phyloP scores from a whole-genome alignment of 306 rosid genomes.

The Quercus ilex region DNA sequence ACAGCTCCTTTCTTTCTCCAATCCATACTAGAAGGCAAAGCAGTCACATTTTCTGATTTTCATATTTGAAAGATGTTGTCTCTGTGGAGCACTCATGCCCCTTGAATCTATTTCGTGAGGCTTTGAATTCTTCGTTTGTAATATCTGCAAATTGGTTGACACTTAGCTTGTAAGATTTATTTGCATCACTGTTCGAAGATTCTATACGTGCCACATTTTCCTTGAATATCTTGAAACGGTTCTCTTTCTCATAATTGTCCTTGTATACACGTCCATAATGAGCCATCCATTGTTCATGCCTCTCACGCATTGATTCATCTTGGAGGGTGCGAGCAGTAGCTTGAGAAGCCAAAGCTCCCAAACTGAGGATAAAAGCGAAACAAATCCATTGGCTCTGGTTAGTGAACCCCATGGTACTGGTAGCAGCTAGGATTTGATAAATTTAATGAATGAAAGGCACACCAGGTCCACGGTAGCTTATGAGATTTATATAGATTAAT shows the following conservation, averaged over 20 bases:
- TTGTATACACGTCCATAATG: slow-evolving; percentile 19
- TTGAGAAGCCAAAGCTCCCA: slow-evolving; percentile 20
- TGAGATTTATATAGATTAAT: background rate
- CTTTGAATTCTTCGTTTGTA: slow-evolving; percentile 30
- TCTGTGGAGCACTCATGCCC: slow-evolving; percentile 8
- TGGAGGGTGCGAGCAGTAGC: slow-evolving; percentile 36
- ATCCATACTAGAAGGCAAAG: slow-evolving; percentile 1
- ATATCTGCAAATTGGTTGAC: slow-evolving; percentile 28
- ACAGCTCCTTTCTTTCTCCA: slow-evolving; percentile 30
- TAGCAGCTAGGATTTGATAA: background rate
- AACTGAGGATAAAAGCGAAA: slow-evolving; percentile 17
- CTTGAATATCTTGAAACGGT: slow-evolving; percentile 24
- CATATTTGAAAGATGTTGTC: slow-evolving; percentile 17
- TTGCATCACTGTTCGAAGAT: background rate
- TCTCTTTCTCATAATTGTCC: slow-evolving; percentile 6
- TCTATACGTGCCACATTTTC: slow-evolving; percentile 16
- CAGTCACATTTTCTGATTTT: slow-evolving; percentile 2
- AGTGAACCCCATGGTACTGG: slow-evolving; percentile 25
- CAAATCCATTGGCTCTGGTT: slow-evolving; percentile 6
- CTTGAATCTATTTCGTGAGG: slow-evolving; percentile 14
- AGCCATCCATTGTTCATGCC: slow-evolving; percentile 38
- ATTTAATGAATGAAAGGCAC: background rate
- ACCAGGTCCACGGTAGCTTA: background rate
- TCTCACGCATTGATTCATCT: slow-evolving; percentile 27
- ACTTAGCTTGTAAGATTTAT: slow-evolving; percentile 18